Conservation (phyloP, 2,329 filamentous ascomycete species). For the Pseudogymnoascus sp. region DNA sequence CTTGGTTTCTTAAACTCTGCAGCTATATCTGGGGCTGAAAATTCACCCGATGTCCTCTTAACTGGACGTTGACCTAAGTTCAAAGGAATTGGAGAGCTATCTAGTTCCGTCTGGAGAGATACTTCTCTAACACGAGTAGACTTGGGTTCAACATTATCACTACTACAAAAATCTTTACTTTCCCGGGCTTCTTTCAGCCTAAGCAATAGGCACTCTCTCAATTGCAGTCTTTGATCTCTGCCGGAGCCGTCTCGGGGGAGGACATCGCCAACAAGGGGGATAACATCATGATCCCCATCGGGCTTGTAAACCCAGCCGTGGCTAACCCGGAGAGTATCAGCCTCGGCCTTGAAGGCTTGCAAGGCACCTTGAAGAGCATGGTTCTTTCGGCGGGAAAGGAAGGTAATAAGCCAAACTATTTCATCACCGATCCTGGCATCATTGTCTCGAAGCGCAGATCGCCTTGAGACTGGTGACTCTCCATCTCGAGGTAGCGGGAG, state of each 20-base stretch:
- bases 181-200: background rate
- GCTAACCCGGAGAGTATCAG: background rate
- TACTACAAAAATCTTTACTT: background rate
- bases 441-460: background rate
- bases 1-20: slow-evolving; percentile 6
- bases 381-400: background rate
- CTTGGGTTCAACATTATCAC: background rate
- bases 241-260: background rate
- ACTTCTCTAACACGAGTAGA: background rate
- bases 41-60: slow-evolving; percentile 8
- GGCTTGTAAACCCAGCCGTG: slow-evolving; percentile 17
- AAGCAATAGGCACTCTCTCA: background rate
- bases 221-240: slow-evolving; percentile 8
- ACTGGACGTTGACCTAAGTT: background rate
- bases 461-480: background rate
- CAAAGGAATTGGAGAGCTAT: background rate
- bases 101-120: background rate
- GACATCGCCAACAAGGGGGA: slow-evolving; percentile 13
- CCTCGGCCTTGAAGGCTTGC: background rate
- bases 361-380: background rate
- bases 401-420: background rate
- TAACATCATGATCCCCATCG: slow-evolving; percentile 15
- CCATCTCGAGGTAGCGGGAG: background rate
- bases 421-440: background rate
- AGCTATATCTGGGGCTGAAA: background rate